Percentiles rank a stretch among this genome's conserved stretches.
Evolutionary conservation across 768 basidiomycete species (phyloP).

Genomic region (Tylopilus balloui): DNA sequence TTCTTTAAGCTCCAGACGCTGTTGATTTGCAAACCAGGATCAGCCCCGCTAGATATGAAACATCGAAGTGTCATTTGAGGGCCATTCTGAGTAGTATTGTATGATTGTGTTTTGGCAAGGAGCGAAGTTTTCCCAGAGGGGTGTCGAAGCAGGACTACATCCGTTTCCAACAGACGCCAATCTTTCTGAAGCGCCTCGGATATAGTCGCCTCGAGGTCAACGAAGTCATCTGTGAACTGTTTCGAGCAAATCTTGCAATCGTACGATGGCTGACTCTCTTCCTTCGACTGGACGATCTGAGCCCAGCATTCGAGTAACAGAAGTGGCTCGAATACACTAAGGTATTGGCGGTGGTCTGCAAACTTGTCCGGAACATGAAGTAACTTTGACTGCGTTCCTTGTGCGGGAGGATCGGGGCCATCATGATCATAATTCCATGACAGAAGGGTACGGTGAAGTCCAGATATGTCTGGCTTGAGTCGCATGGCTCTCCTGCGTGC

Average conservation of each 20-base stretch:
- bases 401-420: conserved; percentile 59
- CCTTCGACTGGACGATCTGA: conserved; percentile 75
- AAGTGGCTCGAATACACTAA: conserved; percentile 75
- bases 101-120: conserved; percentile 69
- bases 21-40: conserved; percentile 60
- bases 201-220: conserved; percentile 72
- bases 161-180: conserved; percentile 76
- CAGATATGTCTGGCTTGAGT: conserved; percentile 77
- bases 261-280: conserved; percentile 51
- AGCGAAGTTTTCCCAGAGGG: conserved; percentile 48
- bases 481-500: conserved; percentile 59
- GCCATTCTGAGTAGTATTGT: conserved; percentile 38
- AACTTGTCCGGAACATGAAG: conserved; percentile 63
- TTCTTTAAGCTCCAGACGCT: conserved; percentile 74
- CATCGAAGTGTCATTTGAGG: conserved; percentile 60
- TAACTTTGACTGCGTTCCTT: conserved; percentile 30
- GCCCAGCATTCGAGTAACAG: conserved; percentile 89
- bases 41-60: conserved; percentile 37
- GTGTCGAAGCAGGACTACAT: conserved; percentile 76
- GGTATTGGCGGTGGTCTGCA: conserved; percentile 60
- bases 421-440: conserved; percentile 82
- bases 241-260: conserved; percentile 64
- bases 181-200: conserved; percentile 55
- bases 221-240: conserved; percentile 73
- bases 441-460: conserved; percentile 71